A percentile compares a stretch with the other conserved stretches of the same genome.
These are phyloP conservation scores for Ustilago loliicola DNA, from an alignment of 1,284 basidiomycete species.

Conservation along the genomic window DNA sequence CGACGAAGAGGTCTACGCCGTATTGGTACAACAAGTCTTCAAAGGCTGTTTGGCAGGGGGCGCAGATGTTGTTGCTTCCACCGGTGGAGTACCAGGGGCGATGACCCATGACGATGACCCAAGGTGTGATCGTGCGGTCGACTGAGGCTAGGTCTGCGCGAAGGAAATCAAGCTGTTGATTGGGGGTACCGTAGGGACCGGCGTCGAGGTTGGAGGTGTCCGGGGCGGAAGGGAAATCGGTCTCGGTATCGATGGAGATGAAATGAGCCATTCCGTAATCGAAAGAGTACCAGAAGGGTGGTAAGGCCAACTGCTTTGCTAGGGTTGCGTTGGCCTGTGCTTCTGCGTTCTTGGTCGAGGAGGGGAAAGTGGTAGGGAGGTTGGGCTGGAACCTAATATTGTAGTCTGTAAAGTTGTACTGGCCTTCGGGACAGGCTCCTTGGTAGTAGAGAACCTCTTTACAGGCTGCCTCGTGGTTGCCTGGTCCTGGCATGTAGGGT, in stretches of 20 bases:
- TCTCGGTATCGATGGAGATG: conserved; percentile 61
- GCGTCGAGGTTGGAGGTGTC: conserved; percentile 48
- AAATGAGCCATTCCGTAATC: conserved; percentile 61
- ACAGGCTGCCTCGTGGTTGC: conserved; percentile 61
- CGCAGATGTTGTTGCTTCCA: conserved; percentile 54
- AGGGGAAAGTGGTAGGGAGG: conserved; percentile 48
- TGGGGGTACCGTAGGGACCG: conserved; percentile 27
- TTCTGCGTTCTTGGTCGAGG: conserved; percentile 13
- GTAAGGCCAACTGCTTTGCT: conserved; percentile 25
- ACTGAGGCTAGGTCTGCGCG: conserved; percentile 69
- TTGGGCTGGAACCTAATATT: conserved; percentile 34
- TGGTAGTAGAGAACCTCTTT: conserved; percentile 22
- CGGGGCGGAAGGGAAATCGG: conserved; percentile 52
- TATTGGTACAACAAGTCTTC: conserved; percentile 69
- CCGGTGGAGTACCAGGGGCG: conserved; percentile 63
- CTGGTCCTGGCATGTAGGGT: conserved; percentile 56
- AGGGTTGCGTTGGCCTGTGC: conserved; percentile 18
- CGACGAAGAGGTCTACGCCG: conserved; percentile 68
- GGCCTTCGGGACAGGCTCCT: conserved; percentile 49
- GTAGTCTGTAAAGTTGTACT: conserved; percentile 60
- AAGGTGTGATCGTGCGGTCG: conserved; percentile 70
- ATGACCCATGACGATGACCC: conserved; percentile 70
- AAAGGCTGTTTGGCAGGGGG: conserved; percentile 68
- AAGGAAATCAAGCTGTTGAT: conserved; percentile 55
- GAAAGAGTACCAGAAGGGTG: conserved; percentile 55